These are phyloP conservation scores for Diaporthe vaccinii DNA, from an alignment of 2,329 filamentous ascomycete species.

Conservation along the genomic window DNA sequence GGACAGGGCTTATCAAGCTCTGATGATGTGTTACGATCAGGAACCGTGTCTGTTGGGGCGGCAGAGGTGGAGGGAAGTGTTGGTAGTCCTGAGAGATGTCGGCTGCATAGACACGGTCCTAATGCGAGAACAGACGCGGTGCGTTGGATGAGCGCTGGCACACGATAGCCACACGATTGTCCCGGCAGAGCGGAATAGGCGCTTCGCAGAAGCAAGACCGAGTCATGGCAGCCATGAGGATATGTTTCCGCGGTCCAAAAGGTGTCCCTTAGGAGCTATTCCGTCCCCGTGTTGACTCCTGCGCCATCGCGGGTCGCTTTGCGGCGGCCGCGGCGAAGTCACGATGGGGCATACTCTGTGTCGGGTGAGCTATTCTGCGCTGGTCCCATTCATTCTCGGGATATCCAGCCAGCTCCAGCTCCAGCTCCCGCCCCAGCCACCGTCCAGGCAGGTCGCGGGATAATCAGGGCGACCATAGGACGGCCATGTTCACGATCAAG, in stretches of 20 bases:
- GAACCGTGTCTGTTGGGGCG: slow-evolving; percentile 6
- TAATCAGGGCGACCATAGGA: neutral
- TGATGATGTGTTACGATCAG: neutral
- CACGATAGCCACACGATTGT: slow-evolving; percentile 27
- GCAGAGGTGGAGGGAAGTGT: neutral
- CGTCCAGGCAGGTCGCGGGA: neutral
- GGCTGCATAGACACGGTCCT: slow-evolving; percentile 19
- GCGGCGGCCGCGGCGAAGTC: slow-evolving; percentile 12
- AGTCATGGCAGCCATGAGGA: slow-evolving; percentile 6
- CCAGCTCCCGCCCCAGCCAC: slow-evolving; percentile 16
- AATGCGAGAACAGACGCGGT: slow-evolving; percentile 26
- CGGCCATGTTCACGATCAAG: slow-evolving; percentile 21
- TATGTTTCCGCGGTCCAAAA: slow-evolving; percentile 15
- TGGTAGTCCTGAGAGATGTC: neutral
- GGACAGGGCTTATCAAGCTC: neutral
- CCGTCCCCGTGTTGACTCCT: neutral
- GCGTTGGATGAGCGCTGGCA: neutral
- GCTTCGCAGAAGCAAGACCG: slow-evolving; percentile 23
- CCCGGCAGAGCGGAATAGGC: slow-evolving; percentile 30
- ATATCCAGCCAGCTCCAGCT: neutral
- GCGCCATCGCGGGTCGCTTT: slow-evolving; percentile 23
- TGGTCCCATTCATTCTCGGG: slow-evolving; percentile 3
- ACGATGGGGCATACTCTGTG: slow-evolving; percentile 4
- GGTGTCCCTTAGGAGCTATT: neutral
- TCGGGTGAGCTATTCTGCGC: neutral